Evolutionary conservation across 352 stramenopile species (phyloP), one percentile per base, ranked within the genome.

Genomic region (Pythium rishiriense): DNA sequence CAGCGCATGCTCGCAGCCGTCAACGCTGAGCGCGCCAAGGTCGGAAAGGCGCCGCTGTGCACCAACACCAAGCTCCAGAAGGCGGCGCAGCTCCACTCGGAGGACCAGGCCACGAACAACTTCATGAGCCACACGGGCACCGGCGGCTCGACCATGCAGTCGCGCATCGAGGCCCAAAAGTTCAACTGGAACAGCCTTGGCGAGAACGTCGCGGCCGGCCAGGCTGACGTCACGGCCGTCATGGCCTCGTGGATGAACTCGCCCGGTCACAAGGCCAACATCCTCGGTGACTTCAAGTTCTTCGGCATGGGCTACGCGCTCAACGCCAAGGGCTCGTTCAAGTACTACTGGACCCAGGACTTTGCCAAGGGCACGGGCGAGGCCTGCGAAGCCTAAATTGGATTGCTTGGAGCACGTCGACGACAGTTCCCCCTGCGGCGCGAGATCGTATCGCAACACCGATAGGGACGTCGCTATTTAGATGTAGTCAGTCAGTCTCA

Each of bases 331-430:
- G 66, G 28, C 22, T 71, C 62, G 31, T 81, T 76, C 69, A 79
- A 80, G 51, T 49, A 74, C 53, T 86, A 83, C 70, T 89, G 80
- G 80, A 85, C 76, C 25, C 80, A 89, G 58, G 70, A 80, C 65
- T 89, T 89, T 49, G 77, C 68, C 49, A 66, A 53, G 1, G 62
- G 74, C 41, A 60, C 28, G 29, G 70, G 28, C 22, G 76, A 87
- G 41, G 33, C 66, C 19, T 68, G 66, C 35, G 73, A 69, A 46
- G 64, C 42, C 35, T 58, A 48, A 22, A 14, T 15, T 7, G 76
- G 25, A 10, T 35, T 5, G 31, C 5, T 35, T 10, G 5, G 31
- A 11, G 5, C 31, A 35, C 5, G 31, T 35, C 31, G 31, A 35
- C 31, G 31, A 35, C 31, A 35, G 5, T 5, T 10, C 31, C 31